phyloP scores from a whole-genome alignment of 306 rosid species.

The Biancaea sappan region DNA sequence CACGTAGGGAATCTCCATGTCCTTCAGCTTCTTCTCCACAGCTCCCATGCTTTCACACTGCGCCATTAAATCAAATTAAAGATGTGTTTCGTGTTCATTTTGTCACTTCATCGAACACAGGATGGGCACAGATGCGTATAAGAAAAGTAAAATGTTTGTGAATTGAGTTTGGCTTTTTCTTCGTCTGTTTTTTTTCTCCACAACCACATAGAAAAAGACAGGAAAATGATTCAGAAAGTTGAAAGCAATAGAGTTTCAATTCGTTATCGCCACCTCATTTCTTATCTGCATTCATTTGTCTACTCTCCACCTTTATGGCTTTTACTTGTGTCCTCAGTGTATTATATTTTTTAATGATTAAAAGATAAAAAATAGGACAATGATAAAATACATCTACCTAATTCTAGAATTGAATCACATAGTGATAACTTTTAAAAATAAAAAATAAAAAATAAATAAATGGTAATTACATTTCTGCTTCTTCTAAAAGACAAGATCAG shows the following conservation, averaged over 20 bases:
- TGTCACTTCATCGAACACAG: constrained; percentile 5
- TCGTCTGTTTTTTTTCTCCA: constrained; percentile 8
- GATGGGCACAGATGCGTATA: constrained; percentile 6
- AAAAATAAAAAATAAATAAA: too few species aligned
- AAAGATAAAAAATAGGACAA: too few species aligned
- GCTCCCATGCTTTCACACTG: constrained; percentile 95
- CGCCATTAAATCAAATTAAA: background rate
- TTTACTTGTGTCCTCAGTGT: constrained; percentile 1
- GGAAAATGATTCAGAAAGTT: too few species aligned
- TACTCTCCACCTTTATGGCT: background rate
- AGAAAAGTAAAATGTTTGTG: background rate
- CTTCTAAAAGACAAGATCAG: too few species aligned
- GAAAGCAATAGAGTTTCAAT: background rate
- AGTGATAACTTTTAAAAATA: too few species aligned
- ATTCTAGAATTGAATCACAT: too few species aligned
- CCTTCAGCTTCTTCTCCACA: constrained; percentile 85
- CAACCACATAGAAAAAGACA: background rate
- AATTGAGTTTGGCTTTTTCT: constrained; percentile 3
- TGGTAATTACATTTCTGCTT: too few species aligned
- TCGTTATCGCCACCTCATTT: background rate
- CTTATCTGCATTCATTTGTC: background rate
- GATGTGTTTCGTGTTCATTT: background rate
- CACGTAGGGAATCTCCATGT: constrained; percentile 62
- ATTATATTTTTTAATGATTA: background rate
- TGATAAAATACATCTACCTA: too few species aligned